Evolutionary conservation across 352 stramenopile species (phyloP).

Genomic region (Aphanomyces cochlioides): DNA sequence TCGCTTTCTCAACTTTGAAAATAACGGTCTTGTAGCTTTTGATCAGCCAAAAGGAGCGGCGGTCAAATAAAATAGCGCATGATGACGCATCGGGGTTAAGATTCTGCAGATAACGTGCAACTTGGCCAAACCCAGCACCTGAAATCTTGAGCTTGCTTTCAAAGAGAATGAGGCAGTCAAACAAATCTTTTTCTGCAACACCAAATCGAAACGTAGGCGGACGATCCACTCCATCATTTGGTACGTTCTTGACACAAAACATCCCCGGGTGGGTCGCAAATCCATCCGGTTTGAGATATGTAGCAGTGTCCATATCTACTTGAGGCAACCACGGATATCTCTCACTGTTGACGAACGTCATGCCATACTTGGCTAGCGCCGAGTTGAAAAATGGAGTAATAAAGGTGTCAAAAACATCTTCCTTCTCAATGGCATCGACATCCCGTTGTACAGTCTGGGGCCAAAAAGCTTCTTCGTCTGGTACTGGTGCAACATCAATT

Average conservation of each 20-base stretch:
- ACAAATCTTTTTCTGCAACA: neutral
- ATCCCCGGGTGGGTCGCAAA: neutral
- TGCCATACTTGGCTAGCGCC: neutral
- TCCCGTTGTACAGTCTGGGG: neutral
- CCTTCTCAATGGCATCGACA: neutral
- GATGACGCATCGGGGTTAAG: neutral
- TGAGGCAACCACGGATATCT: neutral
- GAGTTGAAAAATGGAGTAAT: neutral
- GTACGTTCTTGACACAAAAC: neutral
- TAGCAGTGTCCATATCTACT: neutral
- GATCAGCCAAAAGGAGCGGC: neutral
- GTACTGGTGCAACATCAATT: too few relatives aligned
- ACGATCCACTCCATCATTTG: too few relatives aligned
- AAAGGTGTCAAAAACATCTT: neutral
- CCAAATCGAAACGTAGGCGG: slow-evolving; percentile 8
- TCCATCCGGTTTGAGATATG: too few relatives aligned
- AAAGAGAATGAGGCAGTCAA: too few relatives aligned
- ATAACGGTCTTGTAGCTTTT: neutral
- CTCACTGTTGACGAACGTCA: too few relatives aligned
- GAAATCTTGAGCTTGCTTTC: too few relatives aligned
- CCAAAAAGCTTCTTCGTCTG: too few relatives aligned
- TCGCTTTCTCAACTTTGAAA: neutral
- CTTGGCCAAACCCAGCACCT: neutral
- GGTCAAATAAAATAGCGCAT: too few relatives aligned
- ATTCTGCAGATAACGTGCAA: neutral